These are phyloP conservation scores for Amanita phalloides DNA, from an alignment of 768 basidiomycete genomes.

Conservation along the genomic window DNA sequence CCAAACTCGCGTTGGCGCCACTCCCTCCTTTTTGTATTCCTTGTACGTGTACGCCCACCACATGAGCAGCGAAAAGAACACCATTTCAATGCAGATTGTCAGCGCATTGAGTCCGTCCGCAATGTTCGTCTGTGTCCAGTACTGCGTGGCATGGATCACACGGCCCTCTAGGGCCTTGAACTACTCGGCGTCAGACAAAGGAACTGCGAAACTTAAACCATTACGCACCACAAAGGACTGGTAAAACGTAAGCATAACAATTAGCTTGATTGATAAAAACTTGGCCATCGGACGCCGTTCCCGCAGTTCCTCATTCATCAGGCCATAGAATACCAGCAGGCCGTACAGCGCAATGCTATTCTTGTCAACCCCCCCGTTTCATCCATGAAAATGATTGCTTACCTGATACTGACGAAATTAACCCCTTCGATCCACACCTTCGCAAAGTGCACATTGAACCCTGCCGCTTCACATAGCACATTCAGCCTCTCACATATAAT, in stretches of 20 bases:
- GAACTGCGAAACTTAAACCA: background rate
- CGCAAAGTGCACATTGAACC: constrained; percentile 52
- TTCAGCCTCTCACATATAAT: constrained; percentile 64
- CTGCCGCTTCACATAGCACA: constrained; percentile 58
- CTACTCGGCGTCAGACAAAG: constrained; percentile 20
- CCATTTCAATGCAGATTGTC: constrained; percentile 85
- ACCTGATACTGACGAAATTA: constrained; percentile 81
- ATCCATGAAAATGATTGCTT: constrained; percentile 6
- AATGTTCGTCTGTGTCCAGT: constrained; percentile 80
- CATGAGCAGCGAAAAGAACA: constrained; percentile 69
- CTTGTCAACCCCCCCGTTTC: background rate
- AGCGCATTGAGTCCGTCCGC: constrained; percentile 78
- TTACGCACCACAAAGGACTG: constrained; percentile 61
- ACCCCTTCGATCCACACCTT: constrained; percentile 60
- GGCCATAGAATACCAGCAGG: constrained; percentile 70
- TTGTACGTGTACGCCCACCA: constrained; percentile 70
- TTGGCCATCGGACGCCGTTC: constrained; percentile 74
- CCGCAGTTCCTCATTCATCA: constrained; percentile 70
- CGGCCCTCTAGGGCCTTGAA: constrained; percentile 55
- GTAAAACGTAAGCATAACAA: constrained; percentile 86
- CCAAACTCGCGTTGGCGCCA: constrained; percentile 43
- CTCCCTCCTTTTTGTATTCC: constrained; percentile 47
- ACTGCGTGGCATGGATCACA: constrained; percentile 65
- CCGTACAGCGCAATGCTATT: constrained; percentile 80
- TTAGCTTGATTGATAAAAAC: constrained; percentile 79